Evolutionary conservation across 805 yeast species (phyloP).

Genomic region (Cyberlindnera samutprakarnensis): DNA sequence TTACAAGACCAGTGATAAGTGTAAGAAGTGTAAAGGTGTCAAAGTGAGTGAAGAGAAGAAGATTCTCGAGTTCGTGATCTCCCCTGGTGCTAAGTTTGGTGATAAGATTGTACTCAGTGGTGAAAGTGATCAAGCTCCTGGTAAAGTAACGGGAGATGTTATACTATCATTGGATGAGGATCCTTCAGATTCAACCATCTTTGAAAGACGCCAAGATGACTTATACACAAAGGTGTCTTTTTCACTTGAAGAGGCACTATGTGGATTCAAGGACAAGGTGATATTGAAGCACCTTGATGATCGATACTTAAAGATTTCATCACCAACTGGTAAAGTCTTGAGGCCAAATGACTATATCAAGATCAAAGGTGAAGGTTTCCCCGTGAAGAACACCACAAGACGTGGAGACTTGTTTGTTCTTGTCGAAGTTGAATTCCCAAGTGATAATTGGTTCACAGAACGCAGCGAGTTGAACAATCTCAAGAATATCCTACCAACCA

Average conservation of each 20-base stretch:
- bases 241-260: slow-evolving; percentile 72
- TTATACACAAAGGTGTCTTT: slow-evolving; percentile 52
- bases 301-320: slow-evolving; percentile 54
- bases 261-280: slow-evolving; percentile 63
- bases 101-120: slow-evolving; percentile 56
- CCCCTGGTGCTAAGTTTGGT: slow-evolving; percentile 58
- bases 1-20: slow-evolving; percentile 57
- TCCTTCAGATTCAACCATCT: slow-evolving; percentile 25
- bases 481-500: slow-evolving; percentile 45
- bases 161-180: slow-evolving; percentile 47
- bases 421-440: slow-evolving; percentile 74
- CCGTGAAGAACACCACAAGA: slow-evolving; percentile 31
- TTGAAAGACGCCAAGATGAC: slow-evolving; percentile 56
- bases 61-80: slow-evolving; percentile 68
- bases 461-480: slow-evolving; percentile 52
- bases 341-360: slow-evolving; percentile 67
- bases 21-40: slow-evolving; percentile 69
- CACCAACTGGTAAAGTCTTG: slow-evolving; percentile 74
- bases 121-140: slow-evolving; percentile 74
- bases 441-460: slow-evolving; percentile 79
- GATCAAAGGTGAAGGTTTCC: slow-evolving; percentile 80
- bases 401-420: slow-evolving; percentile 68
- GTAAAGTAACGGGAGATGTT: slow-evolving; percentile 72
- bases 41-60: slow-evolving; percentile 57
- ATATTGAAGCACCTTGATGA: slow-evolving; percentile 74